Conservation (phyloP, 306 rosid species). For the Astragalus membranaceus region DNA sequence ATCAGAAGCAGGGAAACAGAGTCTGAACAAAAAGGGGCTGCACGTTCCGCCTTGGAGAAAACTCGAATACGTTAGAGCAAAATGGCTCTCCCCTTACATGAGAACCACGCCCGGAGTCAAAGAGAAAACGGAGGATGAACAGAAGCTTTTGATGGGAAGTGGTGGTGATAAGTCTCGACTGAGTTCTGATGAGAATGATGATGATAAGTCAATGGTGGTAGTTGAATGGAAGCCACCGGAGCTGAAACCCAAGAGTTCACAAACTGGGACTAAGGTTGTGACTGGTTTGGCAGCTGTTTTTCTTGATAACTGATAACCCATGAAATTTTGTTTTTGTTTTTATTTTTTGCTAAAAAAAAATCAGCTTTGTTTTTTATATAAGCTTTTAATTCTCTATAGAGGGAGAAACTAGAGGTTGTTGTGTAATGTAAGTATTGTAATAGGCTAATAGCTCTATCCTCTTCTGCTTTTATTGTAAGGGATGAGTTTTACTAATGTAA, state of each 20-base stretch:
- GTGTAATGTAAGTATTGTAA: slow-evolving; percentile 26
- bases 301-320: slow-evolving; percentile 25
- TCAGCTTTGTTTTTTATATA: neutral
- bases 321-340: slow-evolving; percentile 33
- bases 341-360: neutral
- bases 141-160: neutral
- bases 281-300: slow-evolving; percentile 70
- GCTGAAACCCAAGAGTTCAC: slow-evolving; percentile 37
- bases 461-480: slow-evolving; percentile 59
- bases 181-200: neutral
- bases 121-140: neutral
- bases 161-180: neutral
- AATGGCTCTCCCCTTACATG: slow-evolving; percentile 63
- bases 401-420: slow-evolving; percentile 19
- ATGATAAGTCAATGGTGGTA: neutral
- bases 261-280: slow-evolving; percentile 30
- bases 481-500: slow-evolving; percentile 29
- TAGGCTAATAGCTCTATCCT: slow-evolving; percentile 33
- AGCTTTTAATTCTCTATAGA: slow-evolving; percentile 13
- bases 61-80: slow-evolving; percentile 51
- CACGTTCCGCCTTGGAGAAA: slow-evolving; percentile 83
- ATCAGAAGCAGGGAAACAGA: slow-evolving; percentile 71
- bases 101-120: slow-evolving; percentile 14
- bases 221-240: slow-evolving; percentile 45
- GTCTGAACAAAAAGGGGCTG: slow-evolving; percentile 69